phyloP scores from a whole-genome alignment of 176 grass and related monocot genomes.

The Oryza nivara region DNA sequence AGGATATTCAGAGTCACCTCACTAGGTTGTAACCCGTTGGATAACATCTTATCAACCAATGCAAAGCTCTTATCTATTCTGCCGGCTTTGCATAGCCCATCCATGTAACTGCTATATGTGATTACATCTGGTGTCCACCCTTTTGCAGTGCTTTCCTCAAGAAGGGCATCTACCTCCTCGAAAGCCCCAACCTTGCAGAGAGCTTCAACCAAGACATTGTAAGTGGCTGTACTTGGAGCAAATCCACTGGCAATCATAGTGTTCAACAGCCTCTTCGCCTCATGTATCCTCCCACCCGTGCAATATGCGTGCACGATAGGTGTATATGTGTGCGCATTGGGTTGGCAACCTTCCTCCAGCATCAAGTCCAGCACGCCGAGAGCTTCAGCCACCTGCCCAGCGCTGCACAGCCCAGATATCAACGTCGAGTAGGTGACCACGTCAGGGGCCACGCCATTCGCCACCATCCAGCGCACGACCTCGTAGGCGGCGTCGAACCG shows the following conservation, averaged over 20 bases:
- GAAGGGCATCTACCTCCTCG: constrained; percentile 60
- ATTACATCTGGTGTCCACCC: constrained; percentile 76
- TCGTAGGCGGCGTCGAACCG: constrained; percentile 68
- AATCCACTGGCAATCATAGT: constrained; percentile 62
- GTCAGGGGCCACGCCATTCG: constrained; percentile 53
- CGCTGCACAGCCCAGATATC: constrained; percentile 70
- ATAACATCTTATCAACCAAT: constrained; percentile 69
- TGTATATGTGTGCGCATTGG: constrained; percentile 81
- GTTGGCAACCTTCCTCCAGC: constrained; percentile 72
- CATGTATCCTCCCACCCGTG: constrained; percentile 44
- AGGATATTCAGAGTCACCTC: constrained; percentile 90
- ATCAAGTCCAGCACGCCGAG: constrained; percentile 84
- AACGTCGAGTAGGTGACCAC: constrained; percentile 86
- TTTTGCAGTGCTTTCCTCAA: constrained; percentile 55
- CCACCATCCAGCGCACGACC: constrained; percentile 64
- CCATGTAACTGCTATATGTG: constrained; percentile 88
- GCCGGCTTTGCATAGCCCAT: constrained; percentile 69
- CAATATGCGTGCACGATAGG: constrained; percentile 85
- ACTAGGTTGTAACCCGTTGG: constrained; percentile 59
- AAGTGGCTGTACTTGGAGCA: constrained; percentile 68
- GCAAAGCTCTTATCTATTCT: constrained; percentile 61
- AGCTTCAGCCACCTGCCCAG: constrained; percentile 68
- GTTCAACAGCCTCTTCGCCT: constrained; percentile 60
- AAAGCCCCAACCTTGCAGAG: constrained; percentile 68
- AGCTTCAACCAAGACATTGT: constrained; percentile 76